Percentiles rank a stretch among this genome's conserved stretches.
phyloP scores from a whole-genome alignment of 2,329 filamentous ascomycete species.

The Exophiala xenobiotica region DNA sequence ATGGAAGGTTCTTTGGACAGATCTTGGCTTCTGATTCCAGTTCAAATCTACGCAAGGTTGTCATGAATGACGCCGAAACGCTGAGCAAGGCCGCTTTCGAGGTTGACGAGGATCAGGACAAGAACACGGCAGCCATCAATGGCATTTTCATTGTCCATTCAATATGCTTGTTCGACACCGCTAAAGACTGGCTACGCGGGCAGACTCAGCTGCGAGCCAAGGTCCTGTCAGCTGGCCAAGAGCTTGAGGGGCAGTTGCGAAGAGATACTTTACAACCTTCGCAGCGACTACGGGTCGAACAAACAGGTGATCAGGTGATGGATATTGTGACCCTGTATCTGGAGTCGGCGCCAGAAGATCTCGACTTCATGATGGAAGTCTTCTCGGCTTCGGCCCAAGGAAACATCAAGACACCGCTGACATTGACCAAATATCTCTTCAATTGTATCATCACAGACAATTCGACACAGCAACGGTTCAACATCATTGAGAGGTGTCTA shows the following conservation, averaged over 20 bases:
- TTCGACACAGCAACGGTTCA: conserved; percentile 81
- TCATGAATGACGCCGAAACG: conserved; percentile 69
- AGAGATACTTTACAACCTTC: conserved; percentile 67
- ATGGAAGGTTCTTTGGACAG: conserved; percentile 88
- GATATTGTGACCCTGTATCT: conserved; percentile 79
- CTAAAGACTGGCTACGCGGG: conserved; percentile 64
- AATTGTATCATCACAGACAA: conserved; percentile 77
- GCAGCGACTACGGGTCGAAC: conserved; percentile 80
- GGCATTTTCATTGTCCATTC: conserved; percentile 82
- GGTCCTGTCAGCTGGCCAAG: conserved; percentile 66
- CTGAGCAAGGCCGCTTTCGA: conserved; percentile 66
- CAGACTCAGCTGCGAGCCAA: conserved; percentile 59
- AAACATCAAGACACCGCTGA: conserved; percentile 74
- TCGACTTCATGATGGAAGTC: conserved; percentile 80
- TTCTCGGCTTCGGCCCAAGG: conserved; percentile 81
- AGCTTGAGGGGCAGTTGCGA: conserved; percentile 73
- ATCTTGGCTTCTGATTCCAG: conserved; percentile 75
- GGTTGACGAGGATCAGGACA: conserved; percentile 63
- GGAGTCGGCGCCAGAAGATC: conserved; percentile 68
- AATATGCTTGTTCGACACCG: conserved; percentile 65
- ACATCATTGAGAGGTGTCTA: conserved; percentile 78
- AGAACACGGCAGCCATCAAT: conserved; percentile 79
- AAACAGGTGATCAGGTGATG: conserved; percentile 86
- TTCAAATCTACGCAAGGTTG: conserved; percentile 69
- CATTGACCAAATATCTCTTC: conserved; percentile 81